A percentile compares a stretch with the other conserved stretches of the same genome.
These are phyloP conservation scores for Aquanectria penicillioides DNA, from an alignment of 2,329 filamentous ascomycete genomes.

Conservation along the genomic window DNA sequence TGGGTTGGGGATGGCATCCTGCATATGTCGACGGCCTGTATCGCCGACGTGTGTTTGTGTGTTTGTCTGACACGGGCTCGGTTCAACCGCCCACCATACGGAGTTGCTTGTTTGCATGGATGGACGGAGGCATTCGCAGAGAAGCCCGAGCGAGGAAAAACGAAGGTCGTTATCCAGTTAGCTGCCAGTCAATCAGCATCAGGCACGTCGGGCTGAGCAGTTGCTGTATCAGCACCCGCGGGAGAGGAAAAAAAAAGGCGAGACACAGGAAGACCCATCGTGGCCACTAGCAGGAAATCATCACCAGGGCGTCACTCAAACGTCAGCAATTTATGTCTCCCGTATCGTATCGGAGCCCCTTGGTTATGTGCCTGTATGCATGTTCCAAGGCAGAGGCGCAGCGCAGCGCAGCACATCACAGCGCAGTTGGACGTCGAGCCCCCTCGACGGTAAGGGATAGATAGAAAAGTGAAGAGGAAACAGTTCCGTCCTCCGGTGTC, in stretches of 20 bases:
- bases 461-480: background rate
- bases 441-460: background rate
- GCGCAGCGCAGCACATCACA: background rate
- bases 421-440: background rate
- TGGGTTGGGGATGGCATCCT: slow-evolving; percentile 3
- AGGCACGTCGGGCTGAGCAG: no score
- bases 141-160: background rate
- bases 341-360: background rate
- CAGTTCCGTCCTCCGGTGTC: background rate
- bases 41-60: no score
- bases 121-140: background rate
- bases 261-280: background rate
- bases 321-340: background rate
- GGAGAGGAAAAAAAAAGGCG: background rate
- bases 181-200: background rate
- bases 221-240: background rate
- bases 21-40: no score
- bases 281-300: no score
- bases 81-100: no score
- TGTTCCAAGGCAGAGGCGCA: slow-evolving; percentile 1
- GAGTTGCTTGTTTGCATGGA: background rate
- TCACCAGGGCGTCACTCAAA: background rate
- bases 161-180: background rate
- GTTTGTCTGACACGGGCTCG: background rate
- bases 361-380: slow-evolving; percentile 5